phyloP scores from a whole-genome alignment of 768 basidiomycete species.

The Mycena floridula region DNA sequence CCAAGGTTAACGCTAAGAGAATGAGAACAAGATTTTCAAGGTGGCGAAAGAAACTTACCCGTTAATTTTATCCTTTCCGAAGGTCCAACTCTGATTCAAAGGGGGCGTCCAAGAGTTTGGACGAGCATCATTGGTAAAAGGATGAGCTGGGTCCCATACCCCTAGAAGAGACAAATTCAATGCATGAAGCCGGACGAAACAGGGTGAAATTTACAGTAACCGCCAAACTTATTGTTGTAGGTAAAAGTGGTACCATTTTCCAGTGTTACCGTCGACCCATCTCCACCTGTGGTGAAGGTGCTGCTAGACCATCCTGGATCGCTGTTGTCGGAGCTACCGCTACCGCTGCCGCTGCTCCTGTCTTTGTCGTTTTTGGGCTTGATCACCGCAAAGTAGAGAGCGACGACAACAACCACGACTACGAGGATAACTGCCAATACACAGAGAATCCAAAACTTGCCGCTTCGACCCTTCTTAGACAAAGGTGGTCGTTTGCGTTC shows the following conservation, averaged over 20 bases:
- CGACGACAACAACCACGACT: not conserved
- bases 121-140: slow-evolving; percentile 62
- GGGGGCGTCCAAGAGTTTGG: slow-evolving; percentile 72
- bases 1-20: slow-evolving; percentile 73
- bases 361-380: not conserved
- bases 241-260: slow-evolving; percentile 62
- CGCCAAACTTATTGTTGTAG: slow-evolving; percentile 69
- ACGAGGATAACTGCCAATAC: not conserved
- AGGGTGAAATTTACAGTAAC: slow-evolving; percentile 42
- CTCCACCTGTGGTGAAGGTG: slow-evolving; percentile 36
- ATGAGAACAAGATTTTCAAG: too few species aligned
- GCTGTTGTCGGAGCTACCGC: not conserved
- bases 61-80: slow-evolving; percentile 48
- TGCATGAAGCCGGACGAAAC: not conserved
- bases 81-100: slow-evolving; percentile 63
- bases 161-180: slow-evolving; percentile 22
- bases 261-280: slow-evolving; percentile 53
- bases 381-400: not conserved
- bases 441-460: too few species aligned
- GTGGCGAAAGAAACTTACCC: too few species aligned
- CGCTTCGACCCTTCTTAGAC: too few species aligned
- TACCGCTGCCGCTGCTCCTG: not conserved
- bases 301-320: not conserved
- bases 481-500: too few species aligned
- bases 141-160: slow-evolving; percentile 54